Conservation (phyloP, 116 monocot genomes). For the Phalaenopsis hybrid region DNA sequence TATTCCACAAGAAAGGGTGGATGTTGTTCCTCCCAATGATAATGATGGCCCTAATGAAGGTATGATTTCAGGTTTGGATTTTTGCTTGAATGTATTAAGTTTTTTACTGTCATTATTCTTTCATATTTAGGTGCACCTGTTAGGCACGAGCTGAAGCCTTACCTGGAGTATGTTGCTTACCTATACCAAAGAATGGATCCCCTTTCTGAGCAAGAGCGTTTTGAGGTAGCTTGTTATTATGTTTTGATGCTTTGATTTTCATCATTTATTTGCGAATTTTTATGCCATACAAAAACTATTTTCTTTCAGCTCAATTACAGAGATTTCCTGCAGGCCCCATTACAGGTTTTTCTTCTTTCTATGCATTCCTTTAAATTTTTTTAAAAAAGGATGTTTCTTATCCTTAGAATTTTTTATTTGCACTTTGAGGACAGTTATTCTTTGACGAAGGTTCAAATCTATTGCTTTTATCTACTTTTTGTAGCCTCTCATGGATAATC, state of each 20-base stretch:
- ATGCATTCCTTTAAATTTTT: background rate
- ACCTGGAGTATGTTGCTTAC: slow-evolving; percentile 84
- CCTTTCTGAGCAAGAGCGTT: slow-evolving; percentile 87
- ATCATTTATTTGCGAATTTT: slow-evolving; percentile 1
- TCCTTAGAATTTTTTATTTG: background rate
- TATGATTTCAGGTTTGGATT: slow-evolving; percentile 6
- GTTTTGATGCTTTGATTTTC: slow-evolving; percentile 8
- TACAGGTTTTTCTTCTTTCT: slow-evolving; percentile 53
- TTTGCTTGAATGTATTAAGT: background rate
- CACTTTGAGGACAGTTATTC: background rate
- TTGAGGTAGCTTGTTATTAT: slow-evolving; percentile 51
- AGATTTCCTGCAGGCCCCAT: slow-evolving; percentile 87
- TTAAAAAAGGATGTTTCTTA: background rate
- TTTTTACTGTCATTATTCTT: background rate
- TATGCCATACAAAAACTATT: slow-evolving; percentile 1
- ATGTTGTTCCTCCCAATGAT: slow-evolving; percentile 16
- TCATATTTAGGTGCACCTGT: slow-evolving; percentile 24
- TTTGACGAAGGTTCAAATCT: background rate
- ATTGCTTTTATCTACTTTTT: slow-evolving; percentile 17
- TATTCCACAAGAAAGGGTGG: slow-evolving; percentile 30
- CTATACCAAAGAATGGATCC: slow-evolving; percentile 84
- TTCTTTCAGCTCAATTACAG: slow-evolving; percentile 70
- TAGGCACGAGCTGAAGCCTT: slow-evolving; percentile 56
- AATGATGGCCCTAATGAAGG: slow-evolving; percentile 35
- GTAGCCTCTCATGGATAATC: slow-evolving; percentile 99